phyloP scores from a whole-genome alignment of 306 rosid species.

The cucumber (Cucumis sativus) region DNA sequence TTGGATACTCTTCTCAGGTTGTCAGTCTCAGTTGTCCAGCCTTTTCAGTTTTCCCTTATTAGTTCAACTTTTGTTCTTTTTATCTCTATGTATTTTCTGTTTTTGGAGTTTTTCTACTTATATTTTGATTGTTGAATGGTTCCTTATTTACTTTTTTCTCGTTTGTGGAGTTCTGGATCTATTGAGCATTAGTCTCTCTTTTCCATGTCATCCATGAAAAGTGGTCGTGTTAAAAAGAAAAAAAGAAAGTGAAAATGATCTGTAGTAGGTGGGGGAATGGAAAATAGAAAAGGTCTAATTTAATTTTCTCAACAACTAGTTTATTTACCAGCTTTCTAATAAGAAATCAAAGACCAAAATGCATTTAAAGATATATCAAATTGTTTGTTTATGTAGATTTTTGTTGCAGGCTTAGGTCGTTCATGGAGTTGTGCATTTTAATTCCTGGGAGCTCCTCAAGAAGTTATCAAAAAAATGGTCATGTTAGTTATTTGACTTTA shows the following conservation, averaged over 20 bases:
- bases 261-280: neutral
- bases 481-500: constrained; percentile 30
- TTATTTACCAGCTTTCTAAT: constrained; percentile 6
- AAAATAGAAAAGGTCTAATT: neutral
- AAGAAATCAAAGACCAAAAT: neutral
- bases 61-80: too few species aligned
- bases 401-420: constrained; percentile 73
- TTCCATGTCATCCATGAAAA: too few species aligned
- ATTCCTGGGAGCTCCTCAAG: constrained; percentile 55
- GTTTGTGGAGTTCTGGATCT: too few species aligned
- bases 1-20: too few species aligned
- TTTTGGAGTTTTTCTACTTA: too few species aligned
- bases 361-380: neutral
- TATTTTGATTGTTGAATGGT: too few species aligned
- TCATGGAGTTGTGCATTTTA: constrained; percentile 89
- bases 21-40: too few species aligned
- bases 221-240: too few species aligned
- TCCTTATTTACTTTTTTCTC: too few species aligned
- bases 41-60: too few species aligned
- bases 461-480: constrained; percentile 28
- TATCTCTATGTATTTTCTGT: too few species aligned
- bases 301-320: neutral
- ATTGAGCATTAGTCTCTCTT: too few species aligned
- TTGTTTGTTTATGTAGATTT: neutral
- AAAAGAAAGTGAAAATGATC: neutral